These are phyloP conservation scores for Ogataea ganodermae DNA, from an alignment of 805 yeast genomes.

Conservation along the genomic window DNA sequence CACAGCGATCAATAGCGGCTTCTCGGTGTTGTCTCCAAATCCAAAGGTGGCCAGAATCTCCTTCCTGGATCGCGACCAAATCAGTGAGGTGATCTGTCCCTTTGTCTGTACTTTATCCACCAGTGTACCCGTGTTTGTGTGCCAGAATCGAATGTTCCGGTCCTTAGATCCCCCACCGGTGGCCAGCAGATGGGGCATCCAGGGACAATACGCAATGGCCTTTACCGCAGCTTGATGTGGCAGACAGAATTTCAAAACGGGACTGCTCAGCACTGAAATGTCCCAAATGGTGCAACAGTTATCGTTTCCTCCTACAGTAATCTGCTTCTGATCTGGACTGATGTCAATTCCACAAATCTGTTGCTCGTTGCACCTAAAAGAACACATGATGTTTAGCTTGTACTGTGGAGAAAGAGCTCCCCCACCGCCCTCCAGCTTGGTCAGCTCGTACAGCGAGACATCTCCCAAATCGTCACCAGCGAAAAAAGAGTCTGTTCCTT, in stretches of 20 bases:
- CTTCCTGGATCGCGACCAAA: conserved; percentile 67
- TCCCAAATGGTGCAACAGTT: conserved; percentile 81
- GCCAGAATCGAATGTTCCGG: conserved; percentile 83
- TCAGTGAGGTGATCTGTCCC: conserved; percentile 76
- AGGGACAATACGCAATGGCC: conserved; percentile 88
- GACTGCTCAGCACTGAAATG: conserved; percentile 42
- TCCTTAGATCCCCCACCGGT: conserved; percentile 93
- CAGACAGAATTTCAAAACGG: conserved; percentile 49
- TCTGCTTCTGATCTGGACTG: conserved; percentile 50
- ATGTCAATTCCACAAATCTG: conserved; percentile 71
- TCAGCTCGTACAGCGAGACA: conserved; percentile 45
- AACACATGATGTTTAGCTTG: conserved; percentile 22
- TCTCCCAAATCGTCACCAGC: conserved; percentile 71
- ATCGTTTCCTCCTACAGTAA: conserved; percentile 86
- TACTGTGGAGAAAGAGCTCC: conserved; percentile 7
- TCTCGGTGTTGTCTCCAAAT: conserved; percentile 53
- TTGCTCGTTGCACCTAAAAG: conserved; percentile 51
- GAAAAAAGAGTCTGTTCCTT: conserved; percentile 44
- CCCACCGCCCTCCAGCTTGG: conserved; percentile 9
- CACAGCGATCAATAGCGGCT: conserved; percentile 55
- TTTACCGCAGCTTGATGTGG: conserved; percentile 86
- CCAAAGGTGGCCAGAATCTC: conserved; percentile 84
- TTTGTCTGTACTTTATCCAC: conserved; percentile 56
- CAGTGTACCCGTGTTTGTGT: conserved; percentile 73
- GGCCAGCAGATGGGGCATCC: conserved; percentile 78